Percentiles rank a stretch among this genome's conserved stretches.
Evolutionary conservation across 176 grass and related monocot genomes (phyloP).

Genomic region (Aegilops speltoides): DNA sequence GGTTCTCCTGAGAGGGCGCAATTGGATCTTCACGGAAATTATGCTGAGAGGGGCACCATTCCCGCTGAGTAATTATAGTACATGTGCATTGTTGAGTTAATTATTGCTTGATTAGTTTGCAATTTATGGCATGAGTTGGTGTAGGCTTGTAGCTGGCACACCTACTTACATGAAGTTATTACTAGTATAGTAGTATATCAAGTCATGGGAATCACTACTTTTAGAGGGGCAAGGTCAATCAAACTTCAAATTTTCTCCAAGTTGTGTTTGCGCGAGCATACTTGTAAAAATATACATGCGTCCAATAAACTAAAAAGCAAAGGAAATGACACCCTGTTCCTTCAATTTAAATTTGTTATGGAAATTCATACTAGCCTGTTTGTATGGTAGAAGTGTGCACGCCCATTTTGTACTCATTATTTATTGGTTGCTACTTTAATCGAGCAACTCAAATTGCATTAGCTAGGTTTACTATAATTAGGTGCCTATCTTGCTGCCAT

Average conservation of each 20-base stretch:
- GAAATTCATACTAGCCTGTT: neutral
- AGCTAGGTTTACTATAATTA: neutral
- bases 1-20: neutral
- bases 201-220: neutral
- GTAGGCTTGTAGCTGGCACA: neutral
- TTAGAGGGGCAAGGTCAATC: neutral
- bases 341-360: neutral
- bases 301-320: neutral
- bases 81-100: neutral
- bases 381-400: neutral
- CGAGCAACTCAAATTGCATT: neutral
- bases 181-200: neutral
- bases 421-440: neutral
- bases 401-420: neutral
- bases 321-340: neutral
- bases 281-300: neutral
- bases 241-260: neutral
- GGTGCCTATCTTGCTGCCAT: neutral
- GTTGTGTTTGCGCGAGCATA: neutral
- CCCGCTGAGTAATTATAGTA: neutral
- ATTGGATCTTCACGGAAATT: neutral
- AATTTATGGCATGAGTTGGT: neutral
- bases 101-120: neutral
- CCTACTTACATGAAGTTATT: too few relatives aligned
- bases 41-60: neutral